Conservation (phyloP, 2,329 filamentous ascomycete species). For the Calonectria ilicicola region DNA sequence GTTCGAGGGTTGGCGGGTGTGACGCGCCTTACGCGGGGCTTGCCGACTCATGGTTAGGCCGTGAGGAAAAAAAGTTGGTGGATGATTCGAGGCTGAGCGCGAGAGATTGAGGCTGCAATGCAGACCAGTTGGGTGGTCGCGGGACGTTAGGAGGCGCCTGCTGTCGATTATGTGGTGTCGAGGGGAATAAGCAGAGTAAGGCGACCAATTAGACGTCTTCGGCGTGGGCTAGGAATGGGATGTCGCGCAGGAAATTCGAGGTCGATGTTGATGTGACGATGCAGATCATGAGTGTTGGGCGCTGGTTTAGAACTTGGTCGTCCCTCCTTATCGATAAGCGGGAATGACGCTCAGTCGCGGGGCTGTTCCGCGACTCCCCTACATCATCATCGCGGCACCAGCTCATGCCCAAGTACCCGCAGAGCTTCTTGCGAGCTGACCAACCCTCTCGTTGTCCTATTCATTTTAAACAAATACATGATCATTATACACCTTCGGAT, state of each 20-base stretch:
- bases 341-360: conserved; percentile 37
- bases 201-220: neutral
- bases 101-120: neutral
- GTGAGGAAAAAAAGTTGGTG: conserved; percentile 17
- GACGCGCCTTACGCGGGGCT: conserved; percentile 55
- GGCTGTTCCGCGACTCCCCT: conserved; percentile 27
- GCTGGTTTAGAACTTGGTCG: conserved; percentile 27
- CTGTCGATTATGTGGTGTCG: neutral
- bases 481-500: conserved; percentile 29
- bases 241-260: conserved; percentile 18
- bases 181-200: neutral
- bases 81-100: conserved; percentile 7
- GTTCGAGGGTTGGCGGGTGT: conserved; percentile 56
- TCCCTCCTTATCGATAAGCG: conserved; percentile 45
- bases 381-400: conserved; percentile 34
- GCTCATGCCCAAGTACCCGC: conserved; percentile 9
- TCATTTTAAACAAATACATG: neutral
- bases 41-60: conserved; percentile 55
- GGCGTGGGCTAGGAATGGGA: neutral
- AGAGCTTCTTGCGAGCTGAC: neutral
- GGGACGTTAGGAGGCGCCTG: neutral
- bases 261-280: conserved; percentile 25
- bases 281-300: conserved; percentile 30
- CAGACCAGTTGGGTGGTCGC: neutral
- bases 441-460: neutral